A percentile compares a stretch with the other conserved stretches of the same genome.
Evolutionary conservation across 257 asterid genomes (phyloP).

Genomic region (Solanum piurae): DNA sequence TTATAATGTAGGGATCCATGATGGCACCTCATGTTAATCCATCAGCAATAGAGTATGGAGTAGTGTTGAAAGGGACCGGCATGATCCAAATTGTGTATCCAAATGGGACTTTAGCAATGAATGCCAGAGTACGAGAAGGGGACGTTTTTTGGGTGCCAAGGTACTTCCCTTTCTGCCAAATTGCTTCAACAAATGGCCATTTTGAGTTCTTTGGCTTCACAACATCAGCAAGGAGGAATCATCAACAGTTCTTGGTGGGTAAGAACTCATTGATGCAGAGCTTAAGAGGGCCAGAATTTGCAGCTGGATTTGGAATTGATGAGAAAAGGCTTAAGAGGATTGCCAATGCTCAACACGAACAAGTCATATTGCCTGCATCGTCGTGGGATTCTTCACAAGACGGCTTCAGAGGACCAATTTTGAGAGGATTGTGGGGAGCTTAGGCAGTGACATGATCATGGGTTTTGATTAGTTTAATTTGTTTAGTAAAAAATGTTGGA

Average conservation of each 20-base stretch:
- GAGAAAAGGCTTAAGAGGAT: background rate
- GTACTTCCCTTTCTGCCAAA: background rate
- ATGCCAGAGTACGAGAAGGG: background rate
- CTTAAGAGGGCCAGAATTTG: background rate
- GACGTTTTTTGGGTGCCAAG: background rate
- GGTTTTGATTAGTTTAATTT: background rate
- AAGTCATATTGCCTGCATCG: background rate
- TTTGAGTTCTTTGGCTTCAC: background rate
- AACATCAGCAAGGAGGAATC: background rate
- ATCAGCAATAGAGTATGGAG: background rate
- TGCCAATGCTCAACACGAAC: background rate
- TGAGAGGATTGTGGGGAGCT: slow-evolving; percentile 9
- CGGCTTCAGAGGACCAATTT: background rate
- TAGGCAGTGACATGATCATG: slow-evolving; percentile 21
- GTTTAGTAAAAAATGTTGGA: background rate
- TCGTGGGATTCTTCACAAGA: background rate
- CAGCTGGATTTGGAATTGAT: background rate
- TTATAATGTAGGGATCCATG: background rate
- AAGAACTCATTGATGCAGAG: background rate
- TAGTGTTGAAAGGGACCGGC: background rate
- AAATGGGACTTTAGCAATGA: background rate
- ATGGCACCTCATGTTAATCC: background rate
- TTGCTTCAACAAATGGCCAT: background rate
- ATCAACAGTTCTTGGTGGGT: background rate
- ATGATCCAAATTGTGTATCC: background rate